Evolutionary conservation across 2,329 filamentous ascomycete genomes (phyloP).

Genomic region (Cytospora piceae): DNA sequence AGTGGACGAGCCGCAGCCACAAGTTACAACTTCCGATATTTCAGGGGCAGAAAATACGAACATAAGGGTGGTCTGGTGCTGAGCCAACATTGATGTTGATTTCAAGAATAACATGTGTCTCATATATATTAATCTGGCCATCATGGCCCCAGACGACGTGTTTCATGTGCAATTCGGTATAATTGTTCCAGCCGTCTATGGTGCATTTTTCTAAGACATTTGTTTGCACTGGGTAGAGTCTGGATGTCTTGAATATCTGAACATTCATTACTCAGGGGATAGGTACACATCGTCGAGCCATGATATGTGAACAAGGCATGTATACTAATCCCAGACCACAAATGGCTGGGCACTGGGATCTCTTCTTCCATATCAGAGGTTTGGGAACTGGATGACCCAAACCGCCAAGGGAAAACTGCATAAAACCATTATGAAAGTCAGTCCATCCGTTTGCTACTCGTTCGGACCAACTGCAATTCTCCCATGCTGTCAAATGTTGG

Average conservation of each 20-base stretch:
- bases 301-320: background rate
- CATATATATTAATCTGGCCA: background rate
- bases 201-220: background rate
- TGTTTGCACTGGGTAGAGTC: background rate
- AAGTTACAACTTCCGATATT: background rate
- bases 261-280: background rate
- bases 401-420: no score
- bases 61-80: background rate
- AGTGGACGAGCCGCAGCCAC: background rate
- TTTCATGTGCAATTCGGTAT: background rate
- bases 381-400: background rate
- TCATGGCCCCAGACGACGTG: background rate
- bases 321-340: no score
- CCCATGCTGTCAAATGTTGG: background rate
- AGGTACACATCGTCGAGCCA: background rate
- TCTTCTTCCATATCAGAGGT: no score
- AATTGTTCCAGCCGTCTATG: background rate
- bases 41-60: background rate
- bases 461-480: background rate
- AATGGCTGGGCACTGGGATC: no score
- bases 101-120: background rate
- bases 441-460: background rate
- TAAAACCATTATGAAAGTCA: no score
- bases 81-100: background rate
- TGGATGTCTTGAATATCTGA: background rate